Evolutionary conservation across 371 early-diverging fungal species (phyloP), one percentile per base, ranked within the genome.

Genomic region (Mucor lusitanicus): DNA sequence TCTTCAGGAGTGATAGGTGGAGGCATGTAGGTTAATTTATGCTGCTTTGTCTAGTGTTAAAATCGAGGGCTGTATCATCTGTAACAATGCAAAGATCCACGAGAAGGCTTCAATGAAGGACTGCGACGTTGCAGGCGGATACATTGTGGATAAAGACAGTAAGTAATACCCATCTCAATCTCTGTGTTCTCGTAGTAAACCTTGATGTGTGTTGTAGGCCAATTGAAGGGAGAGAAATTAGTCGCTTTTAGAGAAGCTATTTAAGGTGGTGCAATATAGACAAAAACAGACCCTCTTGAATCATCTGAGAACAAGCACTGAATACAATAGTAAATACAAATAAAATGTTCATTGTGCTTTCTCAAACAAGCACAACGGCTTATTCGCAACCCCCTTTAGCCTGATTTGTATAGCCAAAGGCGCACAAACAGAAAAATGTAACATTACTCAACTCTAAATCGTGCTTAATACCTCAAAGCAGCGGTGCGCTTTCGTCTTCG

Each of bases 51-150:
- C 64, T 75, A 94, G 95, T 74, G 97, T 91, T 66, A 95, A 93
- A 77, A 76, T 98, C 37, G 97, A 96, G 57, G 91, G 91, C 6
- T 92, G 94, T 73, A 86, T 97, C 60, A 85, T 98, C 25, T 93
- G 97, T 77, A 87, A 87, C 30, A 86, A 91, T 67, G 91, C 92
- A 55, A 90, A 89, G 67, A 85, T 98, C 13, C 76, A 84, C 35
- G 94, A 91, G 68, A 90, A 89, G 70, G 85, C 90, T 8, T 70
- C 79, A 48, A 87, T 98, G 61, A 95, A 91, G 75, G 95, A 96
- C 64, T 97, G 97, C 77, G 94, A 96, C 66, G 92, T 98, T n/a
- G 95, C 90, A 53, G 88, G 87, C 19, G 84, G 86, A 11, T 84
- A 80, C 65, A 80, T 88, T 8, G 91, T 96, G 15, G 86, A 86